Base-by-base conservation (phyloP, 306 rosid species). In the Trifolium fragiferum region DNA sequence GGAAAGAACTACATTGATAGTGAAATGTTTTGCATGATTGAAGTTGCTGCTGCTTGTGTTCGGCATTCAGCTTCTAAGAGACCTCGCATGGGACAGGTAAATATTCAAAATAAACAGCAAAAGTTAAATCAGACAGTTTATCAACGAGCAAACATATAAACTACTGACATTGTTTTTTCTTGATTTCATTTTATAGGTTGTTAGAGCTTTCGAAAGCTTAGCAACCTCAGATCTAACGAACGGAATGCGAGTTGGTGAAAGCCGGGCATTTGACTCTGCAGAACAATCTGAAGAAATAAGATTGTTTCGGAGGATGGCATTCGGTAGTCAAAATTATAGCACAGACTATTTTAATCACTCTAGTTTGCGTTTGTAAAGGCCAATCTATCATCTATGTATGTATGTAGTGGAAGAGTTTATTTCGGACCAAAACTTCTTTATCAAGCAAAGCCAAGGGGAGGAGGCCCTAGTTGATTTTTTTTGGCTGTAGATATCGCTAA, bases 31-130 rank as follows among this genome's bases (percentile, higher is more conserved):
- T 74, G 82, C 84, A 87, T 94, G 96, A 83, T 94, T 70, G 85
- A 82, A 78, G 72, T 88, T 82, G 91, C 97, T 68, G 96, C 95
- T 70, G 91, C 94, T 73, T 94, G 97, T 47, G 97, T 91, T 80
- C 84, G 91, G 18, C 94, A 91, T 72, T 90, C 93, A 3, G 77
- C 97, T 80, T 58, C 87, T 47, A 88, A 88, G 89, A 87, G 98
- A 74, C 96, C 98, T 19, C 82, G 84, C 54, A 90, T 94, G 98
- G 97, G 98, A 78, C 96, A 94, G 97, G 98, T 93, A 79, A 78
- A 25, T 43, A 53, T 6, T 41, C 8, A 43, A 76, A 79, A 70
- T 66, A 14, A 46, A 27, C 12, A n/a, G 35, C 23, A 43, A 43
- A 72, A 43, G 54, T 43, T 51, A 9, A 8, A 18, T 68, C 5